Evolutionary conservation across 306 rosid genomes (phyloP).

Genomic region (Castanospermum australe): DNA sequence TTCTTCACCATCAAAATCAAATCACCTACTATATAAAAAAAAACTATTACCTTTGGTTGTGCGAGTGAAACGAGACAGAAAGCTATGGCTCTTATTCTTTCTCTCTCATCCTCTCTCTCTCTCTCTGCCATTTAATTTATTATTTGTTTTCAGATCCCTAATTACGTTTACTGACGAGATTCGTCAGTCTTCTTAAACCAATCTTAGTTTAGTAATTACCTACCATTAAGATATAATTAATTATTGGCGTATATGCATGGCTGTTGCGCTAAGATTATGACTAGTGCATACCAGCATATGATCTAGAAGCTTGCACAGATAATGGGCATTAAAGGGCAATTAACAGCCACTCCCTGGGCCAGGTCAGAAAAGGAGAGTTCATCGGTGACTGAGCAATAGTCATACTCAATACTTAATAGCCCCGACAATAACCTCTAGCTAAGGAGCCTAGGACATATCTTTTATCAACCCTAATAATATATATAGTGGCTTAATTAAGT

Average conservation of each 20-base stretch:
- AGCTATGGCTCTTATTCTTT: neutral
- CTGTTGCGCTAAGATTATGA: neutral
- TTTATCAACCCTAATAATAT: too few species aligned
- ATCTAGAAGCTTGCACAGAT: neutral
- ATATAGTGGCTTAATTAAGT: too few species aligned
- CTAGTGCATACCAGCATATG: neutral
- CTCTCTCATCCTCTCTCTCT: neutral
- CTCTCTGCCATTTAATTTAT: neutral
- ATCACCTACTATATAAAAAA: too few species aligned
- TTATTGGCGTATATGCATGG: neutral
- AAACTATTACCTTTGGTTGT: too few species aligned
- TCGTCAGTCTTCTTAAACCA: neutral
- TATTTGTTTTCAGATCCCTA: neutral
- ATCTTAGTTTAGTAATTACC: neutral
- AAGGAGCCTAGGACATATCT: neutral
- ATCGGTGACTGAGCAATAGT: neutral
- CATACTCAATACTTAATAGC: neutral
- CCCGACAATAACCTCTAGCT: neutral
- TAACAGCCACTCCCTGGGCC: conserved; percentile 28
- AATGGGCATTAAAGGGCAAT: conserved; percentile 23
- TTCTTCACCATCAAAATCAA: too few species aligned
- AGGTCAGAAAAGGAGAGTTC: neutral
- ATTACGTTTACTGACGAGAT: neutral
- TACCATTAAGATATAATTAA: neutral
- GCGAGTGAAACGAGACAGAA: too few species aligned